Evolutionary conservation across 768 basidiomycete genomes (phyloP).

Genomic region (Dictyophora rubrovolvata): DNA sequence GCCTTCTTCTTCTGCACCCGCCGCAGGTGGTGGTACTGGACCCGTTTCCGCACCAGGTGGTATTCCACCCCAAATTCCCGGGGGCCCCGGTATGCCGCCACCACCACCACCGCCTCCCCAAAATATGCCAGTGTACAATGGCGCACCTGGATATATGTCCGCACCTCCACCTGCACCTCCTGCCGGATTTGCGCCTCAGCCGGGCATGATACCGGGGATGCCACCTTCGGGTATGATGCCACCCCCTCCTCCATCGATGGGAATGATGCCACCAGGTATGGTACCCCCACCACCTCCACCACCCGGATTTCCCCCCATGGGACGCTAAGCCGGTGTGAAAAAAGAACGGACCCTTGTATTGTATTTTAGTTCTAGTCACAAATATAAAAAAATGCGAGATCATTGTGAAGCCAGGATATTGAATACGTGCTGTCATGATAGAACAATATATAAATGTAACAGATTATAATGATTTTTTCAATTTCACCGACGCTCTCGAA

Average conservation of each 20-base stretch:
- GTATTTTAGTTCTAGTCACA: too few species aligned
- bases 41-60: constrained; percentile 8
- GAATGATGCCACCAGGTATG: constrained; percentile 12
- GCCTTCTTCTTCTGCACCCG: constrained; percentile 68
- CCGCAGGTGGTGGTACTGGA: constrained; percentile 52
- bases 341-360: too few species aligned
- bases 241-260: constrained; percentile 7
- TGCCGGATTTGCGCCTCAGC: constrained; percentile 45
- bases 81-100: constrained; percentile 26
- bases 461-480: neutral
- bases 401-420: too few species aligned
- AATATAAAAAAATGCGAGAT: too few species aligned
- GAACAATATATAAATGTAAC: neutral
- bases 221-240: constrained; percentile 11
- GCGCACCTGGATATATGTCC: neutral
- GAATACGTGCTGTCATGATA: too few species aligned
- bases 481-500: constrained; percentile 61
- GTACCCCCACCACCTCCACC: constrained; percentile 5
- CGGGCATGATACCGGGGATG: constrained; percentile 26
- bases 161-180: constrained; percentile 16
- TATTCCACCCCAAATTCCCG: constrained; percentile 19
- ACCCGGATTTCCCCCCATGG: constrained; percentile 1
- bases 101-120: constrained; percentile 19
- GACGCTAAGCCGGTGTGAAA: neutral
- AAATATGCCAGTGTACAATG: constrained; percentile 37